Conservation (phyloP, 148 eudicot genomes). For the Polygonum aviculare region DNA sequence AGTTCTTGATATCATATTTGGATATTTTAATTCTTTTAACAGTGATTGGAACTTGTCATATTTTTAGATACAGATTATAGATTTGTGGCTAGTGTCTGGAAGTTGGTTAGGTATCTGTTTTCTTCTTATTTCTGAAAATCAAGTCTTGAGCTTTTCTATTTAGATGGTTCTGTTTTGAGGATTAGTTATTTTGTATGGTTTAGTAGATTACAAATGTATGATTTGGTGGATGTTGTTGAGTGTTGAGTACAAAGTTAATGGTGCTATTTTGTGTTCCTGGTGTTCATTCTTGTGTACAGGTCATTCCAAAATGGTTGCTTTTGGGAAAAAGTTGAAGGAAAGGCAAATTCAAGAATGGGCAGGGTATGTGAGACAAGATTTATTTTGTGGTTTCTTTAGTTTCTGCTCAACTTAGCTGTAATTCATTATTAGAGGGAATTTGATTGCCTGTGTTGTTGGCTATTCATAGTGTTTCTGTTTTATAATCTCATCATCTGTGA, state of each 20-base stretch:
- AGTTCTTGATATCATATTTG: not conserved
- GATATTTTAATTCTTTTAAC: not conserved
- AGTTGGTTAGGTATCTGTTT: not conserved
- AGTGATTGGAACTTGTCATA: not conserved
- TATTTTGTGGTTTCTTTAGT: not conserved
- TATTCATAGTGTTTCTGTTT: not conserved
- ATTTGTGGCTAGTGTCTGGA: not conserved
- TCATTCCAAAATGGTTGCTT: constrained; percentile 55
- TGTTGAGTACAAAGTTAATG: not conserved
- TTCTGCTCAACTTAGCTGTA: not conserved
- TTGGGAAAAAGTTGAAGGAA: constrained; percentile 91
- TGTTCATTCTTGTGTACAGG: constrained; percentile 9
- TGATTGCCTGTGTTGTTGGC: not conserved
- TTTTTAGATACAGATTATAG: not conserved
- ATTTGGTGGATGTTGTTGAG: not conserved
- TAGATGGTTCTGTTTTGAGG: not conserved
- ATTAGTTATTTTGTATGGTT: not conserved
- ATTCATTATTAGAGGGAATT: not conserved
- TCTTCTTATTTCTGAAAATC: not conserved
- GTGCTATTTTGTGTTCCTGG: not conserved
- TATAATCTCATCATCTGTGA: not conserved
- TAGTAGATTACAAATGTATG: not conserved
- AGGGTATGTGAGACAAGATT: constrained; percentile 38
- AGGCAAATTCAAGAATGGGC: constrained; percentile 92
- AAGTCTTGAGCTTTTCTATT: not conserved